Conservation (phyloP, 2,329 filamentous ascomycete species). For the Monilinia laxa region DNA sequence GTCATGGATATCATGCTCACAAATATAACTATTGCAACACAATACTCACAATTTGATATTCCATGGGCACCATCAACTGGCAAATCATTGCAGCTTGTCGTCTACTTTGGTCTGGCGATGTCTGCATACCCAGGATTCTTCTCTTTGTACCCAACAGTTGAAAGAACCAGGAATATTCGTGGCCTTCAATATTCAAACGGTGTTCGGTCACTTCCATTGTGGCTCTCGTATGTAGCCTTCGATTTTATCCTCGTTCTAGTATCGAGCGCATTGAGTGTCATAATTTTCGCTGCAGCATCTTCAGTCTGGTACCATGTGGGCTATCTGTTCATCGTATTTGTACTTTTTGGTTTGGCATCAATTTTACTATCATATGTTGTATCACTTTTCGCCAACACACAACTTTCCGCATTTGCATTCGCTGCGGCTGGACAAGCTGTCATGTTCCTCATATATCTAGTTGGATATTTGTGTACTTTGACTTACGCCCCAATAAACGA, state of each 20-base stretch:
- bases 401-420: constrained; percentile 82
- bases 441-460: constrained; percentile 68
- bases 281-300: constrained; percentile 64
- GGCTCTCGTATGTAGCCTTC: constrained; percentile 79
- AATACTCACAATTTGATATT: constrained; percentile 72
- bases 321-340: constrained; percentile 79
- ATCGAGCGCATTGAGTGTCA: constrained; percentile 63
- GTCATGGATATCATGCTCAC: constrained; percentile 64
- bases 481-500: constrained; percentile 70
- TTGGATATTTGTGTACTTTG: constrained; percentile 68
- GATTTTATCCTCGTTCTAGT: constrained; percentile 74
- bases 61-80: constrained; percentile 69
- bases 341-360: constrained; percentile 77
- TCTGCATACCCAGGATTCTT: constrained; percentile 83
- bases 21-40: constrained; percentile 67
- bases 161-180: constrained; percentile 75
- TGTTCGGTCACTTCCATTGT: constrained; percentile 76
- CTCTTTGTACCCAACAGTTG: constrained; percentile 82
- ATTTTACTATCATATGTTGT: constrained; percentile 77
- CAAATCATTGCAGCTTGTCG: constrained; percentile 72
- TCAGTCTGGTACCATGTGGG: constrained; percentile 76
- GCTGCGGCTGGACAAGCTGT: constrained; percentile 74
- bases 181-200: constrained; percentile 91
- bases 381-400: constrained; percentile 75
- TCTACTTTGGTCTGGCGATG: constrained; percentile 80